A percentile compares a stretch with the other conserved stretches of the same genome.
Conservation (phyloP, 257 asterid species). For the Penstemon newberryi region DNA sequence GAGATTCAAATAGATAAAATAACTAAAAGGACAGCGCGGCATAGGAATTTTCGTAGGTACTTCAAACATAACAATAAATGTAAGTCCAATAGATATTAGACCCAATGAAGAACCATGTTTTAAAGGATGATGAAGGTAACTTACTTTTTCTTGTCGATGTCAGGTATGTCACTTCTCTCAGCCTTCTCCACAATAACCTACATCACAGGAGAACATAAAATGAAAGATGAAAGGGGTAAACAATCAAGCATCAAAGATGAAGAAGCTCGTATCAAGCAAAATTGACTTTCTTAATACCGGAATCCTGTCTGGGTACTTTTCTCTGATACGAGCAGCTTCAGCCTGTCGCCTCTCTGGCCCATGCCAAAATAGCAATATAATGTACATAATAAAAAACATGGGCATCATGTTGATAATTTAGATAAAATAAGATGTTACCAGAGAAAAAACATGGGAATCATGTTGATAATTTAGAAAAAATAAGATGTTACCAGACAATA, state of each 20-base stretch:
- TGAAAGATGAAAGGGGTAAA: not conserved
- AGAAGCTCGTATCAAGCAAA: not conserved
- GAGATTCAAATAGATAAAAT: not conserved
- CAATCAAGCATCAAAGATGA: constrained; percentile 2
- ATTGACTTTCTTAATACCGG: constrained; percentile 47
- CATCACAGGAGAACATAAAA: constrained; percentile 24
- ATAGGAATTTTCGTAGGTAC: too few relatives aligned
- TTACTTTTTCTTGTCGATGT: constrained; percentile 87
- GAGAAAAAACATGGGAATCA: not conserved
- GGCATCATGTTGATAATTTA: too few relatives aligned
- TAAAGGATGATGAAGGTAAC: constrained; percentile 25
- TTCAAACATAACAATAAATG: not conserved
- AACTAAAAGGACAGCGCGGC: too few relatives aligned
- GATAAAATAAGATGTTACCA: not conserved
- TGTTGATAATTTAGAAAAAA: not conserved
- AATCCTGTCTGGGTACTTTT: constrained; percentile 92
- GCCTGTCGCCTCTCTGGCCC: constrained; percentile 83
- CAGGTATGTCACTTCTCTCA: constrained; percentile 85
- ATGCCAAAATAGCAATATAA: constrained; percentile 2
- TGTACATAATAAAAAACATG: not conserved
- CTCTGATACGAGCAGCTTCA: constrained; percentile 89
- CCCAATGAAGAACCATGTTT: not conserved
- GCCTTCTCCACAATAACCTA: constrained; percentile 90
- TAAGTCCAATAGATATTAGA: not conserved
- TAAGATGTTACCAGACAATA: not conserved